Evolutionary conservation across 345 rosid species (phyloP).

Genomic region (Combretum micranthum): DNA sequence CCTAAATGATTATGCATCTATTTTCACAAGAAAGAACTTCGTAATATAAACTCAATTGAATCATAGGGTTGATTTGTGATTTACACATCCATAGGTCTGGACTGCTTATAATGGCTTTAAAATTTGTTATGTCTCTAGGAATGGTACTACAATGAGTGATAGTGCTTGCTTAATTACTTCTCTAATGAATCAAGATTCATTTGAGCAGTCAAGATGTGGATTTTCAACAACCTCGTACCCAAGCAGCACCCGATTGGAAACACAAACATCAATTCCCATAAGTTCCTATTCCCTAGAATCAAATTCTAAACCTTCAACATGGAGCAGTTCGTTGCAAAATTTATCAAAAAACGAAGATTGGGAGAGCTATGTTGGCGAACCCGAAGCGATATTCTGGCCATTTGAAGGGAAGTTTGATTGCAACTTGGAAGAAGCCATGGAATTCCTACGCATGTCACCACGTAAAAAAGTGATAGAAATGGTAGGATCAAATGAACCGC

Average conservation of each 20-base stretch:
- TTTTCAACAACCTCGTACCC: neutral
- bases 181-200: constrained; percentile 2
- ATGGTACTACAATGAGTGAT: too few relatives aligned
- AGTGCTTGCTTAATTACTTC: neutral
- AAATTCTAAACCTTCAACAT: neutral
- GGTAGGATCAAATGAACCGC: neutral
- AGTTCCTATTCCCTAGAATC: neutral
- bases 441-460: constrained; percentile 8
- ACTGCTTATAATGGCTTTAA: too few relatives aligned
- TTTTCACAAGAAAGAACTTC: too few relatives aligned
- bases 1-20: too few relatives aligned
- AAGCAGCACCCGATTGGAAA: neutral
- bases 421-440: constrained; percentile 5
- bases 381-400: constrained; percentile 16
- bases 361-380: neutral
- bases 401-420: constrained; percentile 7
- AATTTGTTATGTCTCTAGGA: too few relatives aligned
- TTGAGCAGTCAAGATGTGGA: neutral
- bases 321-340: neutral
- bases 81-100: too few relatives aligned
- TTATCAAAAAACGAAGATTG: neutral
- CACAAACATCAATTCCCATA: neutral
- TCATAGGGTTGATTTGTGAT: too few relatives aligned
- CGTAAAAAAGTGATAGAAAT: neutral
- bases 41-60: too few relatives aligned